Conservation (phyloP, 495 filamentous ascomycete species). For the Xylaria longipes region DNA sequence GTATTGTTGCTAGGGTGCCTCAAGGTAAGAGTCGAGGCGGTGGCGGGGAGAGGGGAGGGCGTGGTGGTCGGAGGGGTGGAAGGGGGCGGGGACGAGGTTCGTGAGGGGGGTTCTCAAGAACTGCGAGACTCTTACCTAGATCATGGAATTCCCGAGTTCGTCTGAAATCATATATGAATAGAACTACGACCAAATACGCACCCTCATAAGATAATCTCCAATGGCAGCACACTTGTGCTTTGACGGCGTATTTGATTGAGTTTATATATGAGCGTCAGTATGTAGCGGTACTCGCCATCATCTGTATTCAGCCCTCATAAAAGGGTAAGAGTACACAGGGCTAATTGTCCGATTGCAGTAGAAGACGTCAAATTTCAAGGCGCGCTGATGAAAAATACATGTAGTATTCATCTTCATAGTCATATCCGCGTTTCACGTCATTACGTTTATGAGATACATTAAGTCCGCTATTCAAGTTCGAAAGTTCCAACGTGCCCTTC, state of each 20-base stretch:
- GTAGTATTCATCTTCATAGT: not conserved
- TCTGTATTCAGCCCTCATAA: not conserved
- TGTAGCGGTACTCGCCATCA: not conserved
- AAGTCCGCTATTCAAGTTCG: not conserved
- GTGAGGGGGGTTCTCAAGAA: not conserved
- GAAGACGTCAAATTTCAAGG: not conserved
- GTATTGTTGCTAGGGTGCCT: constrained; percentile 37
- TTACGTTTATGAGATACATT: not conserved
- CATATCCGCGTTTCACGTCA: not conserved
- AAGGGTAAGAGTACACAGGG: not conserved
- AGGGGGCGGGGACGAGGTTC: constrained; percentile 12
- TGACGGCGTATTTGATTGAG: not conserved
- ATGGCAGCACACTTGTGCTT: not conserved
- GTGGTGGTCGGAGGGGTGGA: constrained; percentile 16
- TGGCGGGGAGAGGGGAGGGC: constrained; percentile 19
- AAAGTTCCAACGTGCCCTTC: not conserved
- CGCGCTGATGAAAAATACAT: not conserved
- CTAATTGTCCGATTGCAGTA: not conserved
- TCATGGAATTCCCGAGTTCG: not conserved
- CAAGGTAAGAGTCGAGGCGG: constrained; percentile 24
- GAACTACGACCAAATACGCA: too few species aligned
- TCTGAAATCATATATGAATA: not conserved
- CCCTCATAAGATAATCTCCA: not conserved
- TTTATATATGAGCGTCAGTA: not conserved
- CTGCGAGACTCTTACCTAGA: not conserved